Percentiles rank a stretch among this genome's conserved stretches.
Evolutionary conservation across 768 basidiomycete species (phyloP).

Genomic region (Chiua virens): DNA sequence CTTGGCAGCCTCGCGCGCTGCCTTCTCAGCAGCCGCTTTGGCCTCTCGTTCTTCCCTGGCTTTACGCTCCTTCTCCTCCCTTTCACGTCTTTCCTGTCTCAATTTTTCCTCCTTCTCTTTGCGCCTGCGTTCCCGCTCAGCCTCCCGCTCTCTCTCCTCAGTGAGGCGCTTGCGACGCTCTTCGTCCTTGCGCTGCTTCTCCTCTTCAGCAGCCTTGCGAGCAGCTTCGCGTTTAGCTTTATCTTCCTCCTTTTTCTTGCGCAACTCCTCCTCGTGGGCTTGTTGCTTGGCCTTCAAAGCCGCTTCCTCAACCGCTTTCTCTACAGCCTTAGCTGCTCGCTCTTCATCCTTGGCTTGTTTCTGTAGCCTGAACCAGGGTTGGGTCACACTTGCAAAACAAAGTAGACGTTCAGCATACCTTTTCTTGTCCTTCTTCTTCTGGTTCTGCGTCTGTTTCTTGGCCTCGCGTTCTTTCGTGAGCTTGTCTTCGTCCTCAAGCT

Average conservation of each 20-base stretch:
- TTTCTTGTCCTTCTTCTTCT: slow-evolving; percentile 99
- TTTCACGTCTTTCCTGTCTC: slow-evolving; percentile 49
- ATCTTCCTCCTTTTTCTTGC: slow-evolving; percentile 86
- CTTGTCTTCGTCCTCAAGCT: slow-evolving; percentile 95
- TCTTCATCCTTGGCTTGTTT: slow-evolving; percentile 94
- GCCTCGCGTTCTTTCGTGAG: slow-evolving; percentile 82
- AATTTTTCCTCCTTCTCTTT: slow-evolving; percentile 71
- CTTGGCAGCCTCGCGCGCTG: slow-evolving; percentile 36
- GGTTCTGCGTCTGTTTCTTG: slow-evolving; percentile 90
- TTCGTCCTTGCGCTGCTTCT: slow-evolving; percentile 80
- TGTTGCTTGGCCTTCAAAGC: slow-evolving; percentile 72
- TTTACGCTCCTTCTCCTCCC: slow-evolving; percentile 65
- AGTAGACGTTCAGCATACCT: slow-evolving; percentile 52
- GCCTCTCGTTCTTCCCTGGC: slow-evolving; percentile 65
- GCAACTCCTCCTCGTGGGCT: slow-evolving; percentile 77
- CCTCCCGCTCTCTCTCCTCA: slow-evolving; percentile 80
- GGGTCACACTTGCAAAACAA: slow-evolving; percentile 2
- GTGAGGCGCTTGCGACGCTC: slow-evolving; percentile 72
- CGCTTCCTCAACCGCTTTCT: slow-evolving; percentile 84
- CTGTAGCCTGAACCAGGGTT: slow-evolving; percentile 60
- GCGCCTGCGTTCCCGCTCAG: slow-evolving; percentile 70
- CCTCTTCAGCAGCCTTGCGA: slow-evolving; percentile 79
- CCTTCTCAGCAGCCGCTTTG: slow-evolving; percentile 50
- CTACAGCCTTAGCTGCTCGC: slow-evolving; percentile 77
- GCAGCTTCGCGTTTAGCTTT: slow-evolving; percentile 72